Conservation (phyloP, 768 basidiomycete genomes). For the Amanita pseudoporphyria region DNA sequence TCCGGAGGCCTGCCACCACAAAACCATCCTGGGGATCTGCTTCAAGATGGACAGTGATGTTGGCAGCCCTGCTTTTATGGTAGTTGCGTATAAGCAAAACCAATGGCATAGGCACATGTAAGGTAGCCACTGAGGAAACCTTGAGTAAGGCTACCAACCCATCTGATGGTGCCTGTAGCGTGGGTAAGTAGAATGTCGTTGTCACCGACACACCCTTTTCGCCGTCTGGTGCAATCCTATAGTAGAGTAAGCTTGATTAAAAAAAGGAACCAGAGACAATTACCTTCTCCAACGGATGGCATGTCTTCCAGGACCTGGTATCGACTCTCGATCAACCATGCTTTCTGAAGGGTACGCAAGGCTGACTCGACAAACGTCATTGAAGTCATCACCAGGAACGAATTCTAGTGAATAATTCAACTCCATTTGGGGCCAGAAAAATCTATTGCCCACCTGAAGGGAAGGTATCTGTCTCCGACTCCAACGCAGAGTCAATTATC, state of each 20-base stretch:
- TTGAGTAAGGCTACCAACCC: conserved; percentile 56
- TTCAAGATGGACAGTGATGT: conserved; percentile 65
- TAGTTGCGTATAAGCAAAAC: conserved; percentile 56
- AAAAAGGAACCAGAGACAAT: conserved; percentile 7
- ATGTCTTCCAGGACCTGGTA: conserved; percentile 49
- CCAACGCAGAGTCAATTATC: conserved; percentile 44
- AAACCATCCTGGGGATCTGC: conserved; percentile 62
- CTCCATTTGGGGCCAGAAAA: background rate
- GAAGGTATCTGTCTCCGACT: conserved; percentile 32
- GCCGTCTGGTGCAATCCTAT: conserved; percentile 38
- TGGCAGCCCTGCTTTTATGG: conserved; percentile 53
- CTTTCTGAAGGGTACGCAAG: conserved; percentile 31
- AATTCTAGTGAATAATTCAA: conserved; percentile 34
- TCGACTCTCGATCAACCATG: conserved; percentile 18
- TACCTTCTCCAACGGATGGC: conserved; percentile 60
- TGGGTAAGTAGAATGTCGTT: conserved; percentile 50
- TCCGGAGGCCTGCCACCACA: conserved; percentile 68
- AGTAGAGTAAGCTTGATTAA: background rate
- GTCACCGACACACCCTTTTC: conserved; percentile 34
- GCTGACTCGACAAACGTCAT: conserved; percentile 42
- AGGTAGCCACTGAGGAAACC: conserved; percentile 48
- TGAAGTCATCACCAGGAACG: conserved; percentile 55
- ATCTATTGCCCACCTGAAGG: conserved; percentile 30
- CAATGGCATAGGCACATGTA: conserved; percentile 54
- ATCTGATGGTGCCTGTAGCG: conserved; percentile 49